Evolutionary conservation across 805 yeast species (phyloP).

Genomic region (Candida silvicultrix): DNA sequence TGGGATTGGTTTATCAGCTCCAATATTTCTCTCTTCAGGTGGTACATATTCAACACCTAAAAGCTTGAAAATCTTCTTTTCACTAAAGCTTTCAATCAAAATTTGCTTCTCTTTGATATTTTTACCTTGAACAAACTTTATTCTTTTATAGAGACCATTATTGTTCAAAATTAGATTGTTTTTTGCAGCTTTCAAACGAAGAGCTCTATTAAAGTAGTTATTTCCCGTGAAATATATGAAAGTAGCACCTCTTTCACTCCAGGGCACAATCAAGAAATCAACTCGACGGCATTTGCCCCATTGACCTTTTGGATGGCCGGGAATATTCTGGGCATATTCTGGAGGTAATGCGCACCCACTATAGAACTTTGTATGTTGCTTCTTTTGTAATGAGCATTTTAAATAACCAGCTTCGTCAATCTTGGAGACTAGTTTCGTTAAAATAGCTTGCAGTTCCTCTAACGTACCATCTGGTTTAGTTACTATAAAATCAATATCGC

Average conservation of each 20-base stretch:
- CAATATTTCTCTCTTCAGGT: constrained; percentile 23
- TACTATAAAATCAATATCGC: constrained; percentile 48
- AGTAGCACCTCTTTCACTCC: constrained; percentile 39
- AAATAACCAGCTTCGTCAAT: constrained; percentile 24
- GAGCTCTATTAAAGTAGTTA: constrained; percentile 40
- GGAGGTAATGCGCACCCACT: constrained; percentile 30
- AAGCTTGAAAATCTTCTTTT: constrained; percentile 36
- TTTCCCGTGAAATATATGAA: constrained; percentile 51
- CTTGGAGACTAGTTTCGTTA: constrained; percentile 17
- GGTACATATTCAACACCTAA: constrained; percentile 32
- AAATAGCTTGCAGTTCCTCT: constrained; percentile 14
- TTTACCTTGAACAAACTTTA: background rate
- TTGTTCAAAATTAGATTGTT: constrained; percentile 33
- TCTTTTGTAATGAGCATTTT: constrained; percentile 15
- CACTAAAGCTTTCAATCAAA: constrained; percentile 38
- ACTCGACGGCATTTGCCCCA: constrained; percentile 40
- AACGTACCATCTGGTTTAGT: constrained; percentile 28
- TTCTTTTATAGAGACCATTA: constrained; percentile 33
- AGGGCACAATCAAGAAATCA: constrained; percentile 43
- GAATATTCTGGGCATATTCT: constrained; percentile 17
- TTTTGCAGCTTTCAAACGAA: constrained; percentile 36
- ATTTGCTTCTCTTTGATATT: constrained; percentile 5
- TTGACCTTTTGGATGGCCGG: constrained; percentile 21
- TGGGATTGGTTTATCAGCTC: constrained; percentile 1
- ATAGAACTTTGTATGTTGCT: constrained; percentile 22